Evolutionary conservation across 345 rosid genomes (phyloP).

Genomic region (Cardamine occulta): DNA sequence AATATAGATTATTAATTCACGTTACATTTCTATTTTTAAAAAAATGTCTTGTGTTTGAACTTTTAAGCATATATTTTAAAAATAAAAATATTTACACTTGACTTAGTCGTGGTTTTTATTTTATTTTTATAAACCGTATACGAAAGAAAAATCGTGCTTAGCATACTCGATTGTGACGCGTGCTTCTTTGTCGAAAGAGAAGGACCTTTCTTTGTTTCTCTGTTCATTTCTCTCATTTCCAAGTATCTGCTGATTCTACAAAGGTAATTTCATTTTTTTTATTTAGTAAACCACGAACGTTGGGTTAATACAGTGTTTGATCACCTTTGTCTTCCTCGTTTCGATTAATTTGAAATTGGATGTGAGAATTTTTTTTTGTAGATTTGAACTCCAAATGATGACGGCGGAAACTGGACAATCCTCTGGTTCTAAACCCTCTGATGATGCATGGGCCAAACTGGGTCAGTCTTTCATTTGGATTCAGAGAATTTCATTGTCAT

Average conservation of each 20-base stretch:
- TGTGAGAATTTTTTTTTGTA: background rate
- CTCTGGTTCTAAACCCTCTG: constrained; percentile 46
- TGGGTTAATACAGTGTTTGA: background rate
- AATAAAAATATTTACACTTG: too few relatives aligned
- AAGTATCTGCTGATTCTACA: background rate
- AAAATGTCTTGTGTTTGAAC: too few relatives aligned
- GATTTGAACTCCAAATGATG: constrained; percentile 24
- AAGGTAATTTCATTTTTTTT: background rate
- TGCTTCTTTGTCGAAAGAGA: background rate
- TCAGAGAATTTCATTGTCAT: background rate
- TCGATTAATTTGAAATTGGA: background rate
- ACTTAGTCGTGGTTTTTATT: too few relatives aligned
- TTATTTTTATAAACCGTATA: background rate
- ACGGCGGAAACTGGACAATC: constrained; percentile 49
- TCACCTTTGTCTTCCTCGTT: background rate
- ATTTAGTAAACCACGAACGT: background rate
- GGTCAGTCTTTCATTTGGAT: constrained; percentile 35
- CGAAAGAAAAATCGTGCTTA: background rate
- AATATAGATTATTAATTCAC: too few relatives aligned
- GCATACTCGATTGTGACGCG: background rate
- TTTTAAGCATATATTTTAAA: too few relatives aligned
- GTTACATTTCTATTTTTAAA: too few relatives aligned
- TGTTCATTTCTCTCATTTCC: too few relatives aligned
- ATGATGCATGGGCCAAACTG: constrained; percentile 60
- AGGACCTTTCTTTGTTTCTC: background rate